A percentile compares a stretch with the other conserved stretches of the same genome.
Evolutionary conservation across 2,329 filamentous ascomycete species (phyloP).

Genomic region (Orbilia quercus): DNA sequence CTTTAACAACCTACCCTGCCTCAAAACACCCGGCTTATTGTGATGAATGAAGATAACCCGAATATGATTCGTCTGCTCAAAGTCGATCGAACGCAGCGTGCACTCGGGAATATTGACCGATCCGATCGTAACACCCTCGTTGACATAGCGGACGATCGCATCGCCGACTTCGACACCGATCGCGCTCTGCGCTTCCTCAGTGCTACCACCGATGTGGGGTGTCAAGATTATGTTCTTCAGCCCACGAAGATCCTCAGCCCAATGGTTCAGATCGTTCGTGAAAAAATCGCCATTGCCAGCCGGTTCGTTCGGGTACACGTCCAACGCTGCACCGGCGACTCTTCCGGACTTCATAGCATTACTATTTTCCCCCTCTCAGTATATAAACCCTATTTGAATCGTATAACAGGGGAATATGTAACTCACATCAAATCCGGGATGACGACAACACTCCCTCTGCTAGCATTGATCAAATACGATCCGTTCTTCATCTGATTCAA

Average conservation of each 20-base stretch:
- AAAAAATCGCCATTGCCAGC: slow-evolving; percentile 96
- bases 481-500: slow-evolving; percentile 91
- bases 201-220: slow-evolving; percentile 96
- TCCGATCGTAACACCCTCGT: slow-evolving; percentile 86
- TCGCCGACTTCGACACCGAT: slow-evolving; percentile 94
- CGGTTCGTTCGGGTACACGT: slow-evolving; percentile 95
- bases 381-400: slow-evolving; percentile 2
- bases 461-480: slow-evolving; percentile 95
- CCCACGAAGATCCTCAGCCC: slow-evolving; percentile 83
- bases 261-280: slow-evolving; percentile 81
- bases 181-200: slow-evolving; percentile 94
- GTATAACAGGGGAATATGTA: background rate
- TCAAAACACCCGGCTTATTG: slow-evolving; percentile 93
- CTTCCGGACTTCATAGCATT: slow-evolving; percentile 86
- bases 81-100: slow-evolving; percentile 84
- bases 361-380: slow-evolving; percentile 52
- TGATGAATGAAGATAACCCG: slow-evolving; percentile 96
- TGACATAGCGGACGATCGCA: slow-evolving; percentile 91
- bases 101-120: slow-evolving; percentile 98
- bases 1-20: slow-evolving; percentile 71
- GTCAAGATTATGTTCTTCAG: slow-evolving; percentile 95
- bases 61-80: slow-evolving; percentile 88
- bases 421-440: slow-evolving; percentile 81
- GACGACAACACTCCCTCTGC: slow-evolving; percentile 90
- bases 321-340: slow-evolving; percentile 91